phyloP scores from a whole-genome alignment of 257 asterid genomes.

The Craterostigma plantagineum region DNA sequence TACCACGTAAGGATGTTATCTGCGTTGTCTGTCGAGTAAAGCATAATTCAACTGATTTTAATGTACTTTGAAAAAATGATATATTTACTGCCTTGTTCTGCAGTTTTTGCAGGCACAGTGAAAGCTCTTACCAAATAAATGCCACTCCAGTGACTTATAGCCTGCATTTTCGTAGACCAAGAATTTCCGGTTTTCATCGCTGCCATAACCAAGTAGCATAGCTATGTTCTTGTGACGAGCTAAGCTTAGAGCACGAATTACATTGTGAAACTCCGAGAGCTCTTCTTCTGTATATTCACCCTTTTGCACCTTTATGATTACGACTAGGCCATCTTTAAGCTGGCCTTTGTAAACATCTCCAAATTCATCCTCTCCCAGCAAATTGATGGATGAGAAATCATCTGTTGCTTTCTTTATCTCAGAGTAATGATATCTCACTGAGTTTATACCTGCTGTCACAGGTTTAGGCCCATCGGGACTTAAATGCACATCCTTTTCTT shows the following conservation, averaged over 20 bases:
- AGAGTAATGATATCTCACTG: conserved; percentile 28
- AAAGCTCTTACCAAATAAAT: conserved; percentile 38
- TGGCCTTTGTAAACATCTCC: conserved; percentile 43
- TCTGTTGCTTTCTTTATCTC: conserved; percentile 41
- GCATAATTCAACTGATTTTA: neutral
- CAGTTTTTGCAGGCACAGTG: neutral
- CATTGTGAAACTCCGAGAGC: conserved; percentile 27
- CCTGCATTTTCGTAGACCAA: conserved; percentile 47
- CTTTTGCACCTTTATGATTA: conserved; percentile 41
- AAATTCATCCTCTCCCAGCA: conserved; percentile 57
- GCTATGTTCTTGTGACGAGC: conserved; percentile 48
- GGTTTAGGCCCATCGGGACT: conserved; percentile 15
- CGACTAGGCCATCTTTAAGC: conserved; percentile 38
- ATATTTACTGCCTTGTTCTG: neutral
- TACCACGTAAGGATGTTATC: conserved; percentile 41
- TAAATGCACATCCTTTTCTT: conserved; percentile 13
- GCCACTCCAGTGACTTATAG: conserved; percentile 57
- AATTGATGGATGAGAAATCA: conserved; percentile 35
- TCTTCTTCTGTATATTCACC: conserved; percentile 28
- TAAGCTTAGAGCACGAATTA: conserved; percentile 22
- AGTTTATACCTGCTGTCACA: conserved; percentile 20
- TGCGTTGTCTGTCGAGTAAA: conserved; percentile 20
- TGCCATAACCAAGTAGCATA: conserved; percentile 51
- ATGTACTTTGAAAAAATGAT: too few species aligned
- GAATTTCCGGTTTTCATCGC: conserved; percentile 27